Conservation (phyloP, 331 rosid species). For the Quercus phellos region DNA sequence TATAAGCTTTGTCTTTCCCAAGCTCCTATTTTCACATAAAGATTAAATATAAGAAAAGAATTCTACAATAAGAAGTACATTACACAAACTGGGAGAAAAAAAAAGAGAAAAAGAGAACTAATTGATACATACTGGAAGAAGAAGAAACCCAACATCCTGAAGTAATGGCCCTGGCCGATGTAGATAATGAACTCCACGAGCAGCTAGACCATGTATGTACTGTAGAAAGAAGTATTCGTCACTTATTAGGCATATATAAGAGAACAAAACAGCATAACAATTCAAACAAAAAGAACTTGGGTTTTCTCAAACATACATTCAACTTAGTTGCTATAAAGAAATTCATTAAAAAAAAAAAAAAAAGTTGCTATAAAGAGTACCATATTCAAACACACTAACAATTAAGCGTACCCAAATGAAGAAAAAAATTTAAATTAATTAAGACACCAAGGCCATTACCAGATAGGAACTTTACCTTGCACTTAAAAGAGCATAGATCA, state of each 20-base stretch:
- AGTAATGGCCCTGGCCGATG: conserved; percentile 89
- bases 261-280: conserved; percentile 3
- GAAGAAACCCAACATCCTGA: conserved; percentile 80
- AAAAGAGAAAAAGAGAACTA: neutral
- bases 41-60: conserved; percentile 15
- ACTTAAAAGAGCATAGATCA: conserved; percentile 17
- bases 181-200: conserved; percentile 91
- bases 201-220: conserved; percentile 97
- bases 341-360: no score
- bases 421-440: neutral
- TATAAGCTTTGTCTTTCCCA: conserved; percentile 75
- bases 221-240: conserved; percentile 35
- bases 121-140: conserved; percentile 73
- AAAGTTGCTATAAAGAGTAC: neutral
- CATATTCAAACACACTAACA: neutral
- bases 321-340: neutral
- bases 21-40: conserved; percentile 58
- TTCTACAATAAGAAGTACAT: neutral
- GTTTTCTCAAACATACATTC: neutral
- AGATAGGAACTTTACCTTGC: neutral
- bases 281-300: neutral
- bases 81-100: neutral
- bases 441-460: neutral
- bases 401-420: neutral
- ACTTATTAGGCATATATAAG: conserved; percentile 8